These are phyloP conservation scores for Orbilia oligospora DNA, from an alignment of 2,329 filamentous ascomycete species.

Conservation along the genomic window DNA sequence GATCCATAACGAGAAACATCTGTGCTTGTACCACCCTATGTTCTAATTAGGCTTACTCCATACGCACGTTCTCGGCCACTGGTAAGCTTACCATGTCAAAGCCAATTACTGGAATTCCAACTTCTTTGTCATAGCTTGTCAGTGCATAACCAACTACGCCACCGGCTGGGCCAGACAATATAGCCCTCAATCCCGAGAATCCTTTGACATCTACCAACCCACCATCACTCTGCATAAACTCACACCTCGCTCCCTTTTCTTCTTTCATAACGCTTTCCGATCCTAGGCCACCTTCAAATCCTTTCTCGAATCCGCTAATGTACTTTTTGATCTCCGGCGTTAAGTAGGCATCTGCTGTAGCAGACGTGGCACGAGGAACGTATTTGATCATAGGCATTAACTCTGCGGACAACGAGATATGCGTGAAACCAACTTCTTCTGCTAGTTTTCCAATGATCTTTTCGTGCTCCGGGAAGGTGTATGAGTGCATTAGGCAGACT, in stretches of 20 bases:
- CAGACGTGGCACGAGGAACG: slow-evolving; percentile 80
- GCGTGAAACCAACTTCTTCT: slow-evolving; percentile 82
- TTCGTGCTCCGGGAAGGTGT: slow-evolving; percentile 91
- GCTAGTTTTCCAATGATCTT: slow-evolving; percentile 82
- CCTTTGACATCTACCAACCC: slow-evolving; percentile 80
- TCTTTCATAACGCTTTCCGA: slow-evolving; percentile 80
- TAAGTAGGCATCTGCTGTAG: slow-evolving; percentile 84
- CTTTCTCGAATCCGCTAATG: slow-evolving; percentile 81
- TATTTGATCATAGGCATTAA: slow-evolving; percentile 92
- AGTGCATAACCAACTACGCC: slow-evolving; percentile 93
- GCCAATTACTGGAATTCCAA: slow-evolving; percentile 87
- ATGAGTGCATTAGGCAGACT: slow-evolving; percentile 91
- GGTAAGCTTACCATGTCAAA: slow-evolving; percentile 80
- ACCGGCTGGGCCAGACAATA: slow-evolving; percentile 90
- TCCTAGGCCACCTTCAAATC: slow-evolving; percentile 85
- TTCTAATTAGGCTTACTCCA: slow-evolving; percentile 64
- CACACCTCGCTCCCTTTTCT: slow-evolving; percentile 81
- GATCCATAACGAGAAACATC: slow-evolving; percentile 90
- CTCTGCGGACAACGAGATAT: slow-evolving; percentile 84
- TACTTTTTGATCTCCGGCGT: slow-evolving; percentile 85
- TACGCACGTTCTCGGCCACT: not conserved
- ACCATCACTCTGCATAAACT: slow-evolving; percentile 85
- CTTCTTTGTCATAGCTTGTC: slow-evolving; percentile 87
- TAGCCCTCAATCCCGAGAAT: slow-evolving; percentile 87
- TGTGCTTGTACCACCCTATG: slow-evolving; percentile 84